A percentile compares a stretch with the other conserved stretches of the same genome.
Evolutionary conservation across 2,329 filamentous ascomycete species (phyloP).

Genomic region (Bisporella sp.): DNA sequence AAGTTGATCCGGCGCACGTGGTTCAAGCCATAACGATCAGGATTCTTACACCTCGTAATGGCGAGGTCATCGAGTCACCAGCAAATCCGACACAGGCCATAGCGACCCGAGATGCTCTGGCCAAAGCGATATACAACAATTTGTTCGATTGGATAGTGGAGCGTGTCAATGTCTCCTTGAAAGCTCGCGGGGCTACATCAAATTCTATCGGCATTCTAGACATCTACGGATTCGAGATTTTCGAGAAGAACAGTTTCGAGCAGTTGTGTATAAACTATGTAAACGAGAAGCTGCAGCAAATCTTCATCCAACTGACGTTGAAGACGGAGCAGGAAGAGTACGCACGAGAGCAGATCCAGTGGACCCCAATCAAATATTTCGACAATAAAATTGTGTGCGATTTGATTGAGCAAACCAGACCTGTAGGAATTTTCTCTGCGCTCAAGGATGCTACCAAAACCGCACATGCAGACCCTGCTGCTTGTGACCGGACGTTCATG

Average conservation of each 20-base stretch:
- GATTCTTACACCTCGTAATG: constrained; percentile 64
- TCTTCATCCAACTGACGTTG: constrained; percentile 95
- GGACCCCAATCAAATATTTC: constrained; percentile 99
- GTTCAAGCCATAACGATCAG: constrained; percentile 85
- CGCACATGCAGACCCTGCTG: constrained; percentile 90
- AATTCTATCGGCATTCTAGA: constrained; percentile 96
- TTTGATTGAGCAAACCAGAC: constrained; percentile 84
- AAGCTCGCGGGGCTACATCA: constrained; percentile 64
- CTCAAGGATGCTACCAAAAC: constrained; percentile 97
- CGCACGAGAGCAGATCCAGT: constrained; percentile 89
- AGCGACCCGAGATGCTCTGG: constrained; percentile 81
- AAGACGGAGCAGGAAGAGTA: constrained; percentile 99
- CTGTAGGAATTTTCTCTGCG: constrained; percentile 88
- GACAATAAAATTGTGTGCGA: constrained; percentile 99
- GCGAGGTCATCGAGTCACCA: constrained; percentile 65
- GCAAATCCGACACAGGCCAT: constrained; percentile 81
- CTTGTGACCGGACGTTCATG: constrained; percentile 93
- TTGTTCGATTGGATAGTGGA: constrained; percentile 98
- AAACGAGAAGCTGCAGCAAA: constrained; percentile 98
- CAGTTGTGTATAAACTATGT: constrained; percentile 99
- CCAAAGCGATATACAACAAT: constrained; percentile 96
- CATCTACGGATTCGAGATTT: constrained; percentile 99
- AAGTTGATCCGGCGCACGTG: constrained; percentile 74
- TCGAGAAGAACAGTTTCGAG: constrained; percentile 98
- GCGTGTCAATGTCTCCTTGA: constrained; percentile 81